Base-by-base conservation (phyloP, 352 stramenopile species). In the Achlya hypogyna region DNA sequence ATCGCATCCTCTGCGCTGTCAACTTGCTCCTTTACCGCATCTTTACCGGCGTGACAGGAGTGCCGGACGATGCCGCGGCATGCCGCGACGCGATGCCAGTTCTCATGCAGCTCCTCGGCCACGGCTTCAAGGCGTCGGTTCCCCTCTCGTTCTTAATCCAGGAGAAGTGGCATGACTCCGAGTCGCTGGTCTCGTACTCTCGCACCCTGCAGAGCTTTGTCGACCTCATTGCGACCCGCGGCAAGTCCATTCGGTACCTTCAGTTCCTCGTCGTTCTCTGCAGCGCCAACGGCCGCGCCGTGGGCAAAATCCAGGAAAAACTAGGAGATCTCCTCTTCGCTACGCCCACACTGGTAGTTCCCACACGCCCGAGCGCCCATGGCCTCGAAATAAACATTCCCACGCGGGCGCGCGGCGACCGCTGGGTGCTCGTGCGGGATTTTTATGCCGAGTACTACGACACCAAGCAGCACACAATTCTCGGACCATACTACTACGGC, bases 271-370 rank as follows among this genome's bases (percentile, higher is more conserved):
- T 87, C 28, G 79, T 81, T 18, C 67, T 88, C 62, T 90, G 82
- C 60, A 86, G 74, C 4, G 87, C 78, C 20, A 67, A 76, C 25
- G 82, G 82, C 2, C 76, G 74, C 40, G 82, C 79, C 0, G 72
- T 90, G 0, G 78, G 78, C 0, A 90, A 90, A 69, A 88, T 79
- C 2, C 82, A 90, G 53, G 79, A 90, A 74, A 75, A 81, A 6
- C 86, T 90, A 45, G 88, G 78, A 51, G 79, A 88, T 16, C 51
- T 90, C 14, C 62, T 90, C 34, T 88, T 90, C 63, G 87, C 87
- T 40, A 49, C 74, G 3, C 51, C 82, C 72, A 71, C 75, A 40
- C 74, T 85, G 5, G 70, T 88, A 16, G 72, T 88, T 31, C 79
- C 82, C 20, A 72, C 87, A 53, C 77, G 75, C 16, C 69, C 80